These are phyloP conservation scores for Ramaria sp. DNA, from an alignment of 768 basidiomycete genomes.

Conservation along the genomic window DNA sequence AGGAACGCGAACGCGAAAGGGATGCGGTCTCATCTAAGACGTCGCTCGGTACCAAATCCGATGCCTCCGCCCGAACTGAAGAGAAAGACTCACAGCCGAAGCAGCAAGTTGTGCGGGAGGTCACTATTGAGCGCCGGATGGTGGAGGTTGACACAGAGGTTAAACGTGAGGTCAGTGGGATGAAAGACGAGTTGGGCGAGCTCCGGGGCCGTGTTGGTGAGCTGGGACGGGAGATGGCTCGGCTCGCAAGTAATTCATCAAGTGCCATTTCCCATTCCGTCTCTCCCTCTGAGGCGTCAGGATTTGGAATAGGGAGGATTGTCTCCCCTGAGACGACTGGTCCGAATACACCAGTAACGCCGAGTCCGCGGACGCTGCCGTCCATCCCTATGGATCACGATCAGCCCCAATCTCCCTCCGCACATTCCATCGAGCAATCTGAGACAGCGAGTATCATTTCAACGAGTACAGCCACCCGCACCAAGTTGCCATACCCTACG, in stretches of 20 bases:
- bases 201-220: constrained; percentile 66
- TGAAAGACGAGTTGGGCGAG: constrained; percentile 62
- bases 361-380: background rate
- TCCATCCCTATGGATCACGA: background rate
- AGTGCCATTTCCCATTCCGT: constrained; percentile 3
- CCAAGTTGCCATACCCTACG: constrained; percentile 69
- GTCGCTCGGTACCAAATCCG: background rate
- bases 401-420: constrained; percentile 6
- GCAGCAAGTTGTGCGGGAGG: constrained; percentile 11
- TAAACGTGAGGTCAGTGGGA: constrained; percentile 35
- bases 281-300: constrained; percentile 4
- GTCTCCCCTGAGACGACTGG: constrained; percentile 11
- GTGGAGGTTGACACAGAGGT: constrained; percentile 16
- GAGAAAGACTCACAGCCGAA: background rate
- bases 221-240: constrained; percentile 74
- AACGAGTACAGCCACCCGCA: constrained; percentile 24
- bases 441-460: constrained; percentile 10
- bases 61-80: background rate
- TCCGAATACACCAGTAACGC: background rate
- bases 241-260: constrained; percentile 33
- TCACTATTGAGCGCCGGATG: constrained; percentile 8
- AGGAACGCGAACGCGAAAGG: constrained; percentile 58
- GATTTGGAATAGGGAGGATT: constrained; percentile 4
- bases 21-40: constrained; percentile 8
- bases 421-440: constrained; percentile 7